Evolutionary conservation across 208 protist genomes (phyloP).

Genomic region (Willaertia magna): DNA sequence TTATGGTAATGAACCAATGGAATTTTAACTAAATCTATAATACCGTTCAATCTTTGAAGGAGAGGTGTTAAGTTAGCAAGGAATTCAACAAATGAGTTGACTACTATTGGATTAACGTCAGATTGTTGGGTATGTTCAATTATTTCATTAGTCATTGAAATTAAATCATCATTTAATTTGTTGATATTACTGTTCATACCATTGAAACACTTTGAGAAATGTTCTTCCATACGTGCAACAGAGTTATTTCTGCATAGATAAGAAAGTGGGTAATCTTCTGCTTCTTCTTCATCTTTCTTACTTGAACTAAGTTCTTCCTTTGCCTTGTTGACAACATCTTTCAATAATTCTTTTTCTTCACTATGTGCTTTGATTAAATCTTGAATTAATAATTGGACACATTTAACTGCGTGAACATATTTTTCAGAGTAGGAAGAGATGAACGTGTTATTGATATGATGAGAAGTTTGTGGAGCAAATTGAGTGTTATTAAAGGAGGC

Average conservation of each 20-base stretch:
- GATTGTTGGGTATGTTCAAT: not conserved
- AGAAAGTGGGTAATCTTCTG: not conserved
- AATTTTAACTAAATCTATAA: not conserved
- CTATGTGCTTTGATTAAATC: not conserved
- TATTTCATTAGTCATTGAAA: not conserved
- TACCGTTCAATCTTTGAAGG: not conserved
- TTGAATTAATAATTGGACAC: not conserved
- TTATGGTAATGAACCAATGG: conserved; percentile 22
- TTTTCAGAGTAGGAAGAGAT: not conserved
- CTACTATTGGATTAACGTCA: not conserved
- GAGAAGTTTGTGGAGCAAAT: not conserved
- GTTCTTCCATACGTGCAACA: not conserved
- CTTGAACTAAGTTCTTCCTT: not conserved
- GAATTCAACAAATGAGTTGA: not conserved
- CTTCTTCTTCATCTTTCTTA: not conserved
- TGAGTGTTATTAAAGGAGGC: not conserved
- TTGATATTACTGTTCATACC: not conserved
- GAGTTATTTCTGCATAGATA: not conserved
- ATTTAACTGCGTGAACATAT: not conserved
- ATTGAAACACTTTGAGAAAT: not conserved
- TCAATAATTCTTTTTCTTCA: not conserved
- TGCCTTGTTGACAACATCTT: not conserved
- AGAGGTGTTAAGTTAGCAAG: not conserved
- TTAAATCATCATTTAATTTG: not conserved
- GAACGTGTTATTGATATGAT: not conserved